Conservation (phyloP, 2,329 filamentous ascomycete genomes). For the Neurospora crassa region DNA sequence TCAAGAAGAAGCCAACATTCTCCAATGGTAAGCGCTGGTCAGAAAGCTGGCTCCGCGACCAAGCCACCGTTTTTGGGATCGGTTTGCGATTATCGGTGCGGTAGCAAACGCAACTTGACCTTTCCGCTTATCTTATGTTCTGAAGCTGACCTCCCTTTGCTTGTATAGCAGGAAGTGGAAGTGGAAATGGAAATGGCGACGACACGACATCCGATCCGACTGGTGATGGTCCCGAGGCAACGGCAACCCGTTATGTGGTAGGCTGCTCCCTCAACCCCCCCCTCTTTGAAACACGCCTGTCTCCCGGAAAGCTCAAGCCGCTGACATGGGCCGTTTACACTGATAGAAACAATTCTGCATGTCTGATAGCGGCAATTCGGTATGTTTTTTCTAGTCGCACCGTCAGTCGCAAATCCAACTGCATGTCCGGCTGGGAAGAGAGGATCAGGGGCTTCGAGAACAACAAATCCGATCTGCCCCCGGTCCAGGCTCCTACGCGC, state of each 20-base stretch:
- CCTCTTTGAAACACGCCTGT: neutral
- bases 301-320: slow-evolving; percentile 1
- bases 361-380: slow-evolving; percentile 50
- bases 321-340: slow-evolving; percentile 25
- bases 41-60: neutral
- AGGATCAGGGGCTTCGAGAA: neutral
- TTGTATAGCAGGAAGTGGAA: neutral
- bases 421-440: neutral
- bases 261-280: slow-evolving; percentile 20
- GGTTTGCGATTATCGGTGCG: neutral
- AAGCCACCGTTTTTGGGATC: no score
- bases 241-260: slow-evolving; percentile 58
- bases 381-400: slow-evolving; percentile 25
- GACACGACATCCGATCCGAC: slow-evolving; percentile 20
- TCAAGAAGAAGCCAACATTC: slow-evolving; percentile 37
- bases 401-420: neutral
- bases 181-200: slow-evolving; percentile 14
- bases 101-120: neutral
- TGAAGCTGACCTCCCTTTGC: neutral
- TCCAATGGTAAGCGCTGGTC: slow-evolving; percentile 4
- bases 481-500: neutral
- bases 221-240: slow-evolving; percentile 56
- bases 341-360: slow-evolving; percentile 66
- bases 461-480: neutral
- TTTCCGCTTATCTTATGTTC: neutral